Evolutionary conservation across 1,284 basidiomycete species (phyloP).

Genomic region (Cerioporus squamosus): DNA sequence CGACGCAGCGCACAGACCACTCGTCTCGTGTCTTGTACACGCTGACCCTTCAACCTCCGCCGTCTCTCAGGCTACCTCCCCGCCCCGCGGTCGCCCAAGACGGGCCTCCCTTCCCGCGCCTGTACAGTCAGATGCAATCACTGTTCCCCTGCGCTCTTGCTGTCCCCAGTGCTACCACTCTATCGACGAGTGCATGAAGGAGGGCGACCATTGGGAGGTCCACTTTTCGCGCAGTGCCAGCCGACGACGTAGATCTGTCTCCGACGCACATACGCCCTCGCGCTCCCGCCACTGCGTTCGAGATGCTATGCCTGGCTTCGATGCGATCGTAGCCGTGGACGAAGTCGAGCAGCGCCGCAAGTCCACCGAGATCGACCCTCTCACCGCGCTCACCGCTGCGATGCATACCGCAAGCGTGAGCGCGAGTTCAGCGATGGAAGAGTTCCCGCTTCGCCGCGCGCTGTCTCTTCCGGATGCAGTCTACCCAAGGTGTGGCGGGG

Average conservation of each 20-base stretch:
- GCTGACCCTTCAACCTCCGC: conserved; percentile 6
- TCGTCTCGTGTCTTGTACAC: conserved; percentile 34
- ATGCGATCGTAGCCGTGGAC: conserved; percentile 54
- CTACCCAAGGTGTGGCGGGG: conserved; percentile 5
- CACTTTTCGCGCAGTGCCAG: conserved; percentile 64
- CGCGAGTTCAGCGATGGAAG: conserved; percentile 1
- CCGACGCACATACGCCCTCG: conserved; percentile 27
- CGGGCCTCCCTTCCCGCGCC: conserved; percentile 30
- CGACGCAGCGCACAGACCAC: conserved; percentile 25
- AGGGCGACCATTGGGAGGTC: conserved; percentile 58
- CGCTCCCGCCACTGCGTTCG: conserved; percentile 24
- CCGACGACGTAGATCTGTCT: conserved; percentile 57
- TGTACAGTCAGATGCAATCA: conserved; percentile 36
- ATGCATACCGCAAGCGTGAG: background rate
- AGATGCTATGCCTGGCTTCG: conserved; percentile 32
- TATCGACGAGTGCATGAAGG: conserved; percentile 50
- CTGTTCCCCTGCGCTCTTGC: conserved; percentile 62
- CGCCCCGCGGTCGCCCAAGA: conserved; percentile 13
- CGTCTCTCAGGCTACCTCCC: conserved; percentile 1
- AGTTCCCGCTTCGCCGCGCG: conserved; percentile 17
- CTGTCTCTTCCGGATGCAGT: conserved; percentile 18
- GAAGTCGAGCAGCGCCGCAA: conserved; percentile 61
- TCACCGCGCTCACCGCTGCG: conserved; percentile 15
- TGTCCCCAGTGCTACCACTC: conserved; percentile 55
- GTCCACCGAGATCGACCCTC: conserved; percentile 28